Evolutionary conservation across 108 stramenopile genomes (phyloP), one percentile per base, ranked within the genome.

Genomic region (Skeletonema tropicum): DNA sequence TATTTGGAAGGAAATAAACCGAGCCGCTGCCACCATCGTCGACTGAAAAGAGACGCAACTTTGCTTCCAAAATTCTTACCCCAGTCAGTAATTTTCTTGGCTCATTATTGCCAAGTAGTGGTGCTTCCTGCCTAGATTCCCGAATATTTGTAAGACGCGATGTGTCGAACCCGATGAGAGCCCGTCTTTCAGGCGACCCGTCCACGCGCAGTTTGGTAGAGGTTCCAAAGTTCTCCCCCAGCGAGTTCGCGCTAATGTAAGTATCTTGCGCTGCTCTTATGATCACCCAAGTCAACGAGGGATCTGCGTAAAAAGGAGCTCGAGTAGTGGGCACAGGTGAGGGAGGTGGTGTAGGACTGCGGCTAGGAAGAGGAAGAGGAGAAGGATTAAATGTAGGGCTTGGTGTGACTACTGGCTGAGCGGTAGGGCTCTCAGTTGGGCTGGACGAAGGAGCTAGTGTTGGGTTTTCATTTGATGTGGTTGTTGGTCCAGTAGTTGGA

Each of bases 121-220:
- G 31, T 19, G 33, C 6, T 19, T 17, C 36, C 0, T 62, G 61
- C 19, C 61, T 62, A 23, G 19, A 19, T 7, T 12, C 36, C 61
- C 10, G 8, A 7, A 26, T 3, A 13, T 9, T 32, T 36, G 17
- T 13, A 9, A 36, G 15, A 10, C 4, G 14, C 61, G 32, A 19
- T 19, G 61, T 62, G 12, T 62, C 35, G 10, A 62, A 62, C 35
- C 35, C 61, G 31, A 62, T 36, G 33, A 62, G 36, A 11, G 61
- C 6, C 2, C 31, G 19, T 62, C 32, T 62, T 33, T 38, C 36
- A 33, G 61, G 61, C 3, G 61, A 33, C 7, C 61, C 61, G 12
- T 62, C 61, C 2, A 62, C 36, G 17, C 36, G 32, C 6, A 62
- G 17, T 19, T 33, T 33, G 21, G 39, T 7, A 1, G 61, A 26